Conservation (phyloP, 2,329 filamentous ascomycete species). For the Parafenestella ontariensis region DNA sequence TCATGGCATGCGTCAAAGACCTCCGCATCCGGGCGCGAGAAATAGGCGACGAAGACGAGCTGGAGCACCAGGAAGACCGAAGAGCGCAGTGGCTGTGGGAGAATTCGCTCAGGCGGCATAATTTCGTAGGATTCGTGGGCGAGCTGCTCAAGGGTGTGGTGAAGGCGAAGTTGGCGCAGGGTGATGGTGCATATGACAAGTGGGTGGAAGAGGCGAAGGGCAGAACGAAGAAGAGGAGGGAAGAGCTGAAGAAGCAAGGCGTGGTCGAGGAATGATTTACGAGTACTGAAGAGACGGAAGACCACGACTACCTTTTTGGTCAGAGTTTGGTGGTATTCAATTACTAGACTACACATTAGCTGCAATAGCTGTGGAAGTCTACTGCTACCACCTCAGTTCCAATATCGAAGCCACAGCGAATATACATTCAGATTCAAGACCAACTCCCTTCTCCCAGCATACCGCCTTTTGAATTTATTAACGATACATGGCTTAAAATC, state of each 20-base stretch:
- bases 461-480: background rate
- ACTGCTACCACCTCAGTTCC: no score
- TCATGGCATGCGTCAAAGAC: constrained; percentile 91
- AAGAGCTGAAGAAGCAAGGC: constrained; percentile 53
- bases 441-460: background rate
- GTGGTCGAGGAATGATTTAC: constrained; percentile 25
- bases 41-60: constrained; percentile 79
- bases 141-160: constrained; percentile 89
- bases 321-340: no score
- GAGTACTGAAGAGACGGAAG: no score
- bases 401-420: no score
- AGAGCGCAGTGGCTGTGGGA: constrained; percentile 90
- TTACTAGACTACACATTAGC: no score
- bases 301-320: no score
- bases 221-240: constrained; percentile 60
- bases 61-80: constrained; percentile 83
- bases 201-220: constrained; percentile 75
- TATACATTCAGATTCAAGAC: no score
- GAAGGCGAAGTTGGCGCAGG: constrained; percentile 72
- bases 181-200: constrained; percentile 69
- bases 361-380: no score
- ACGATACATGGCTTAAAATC: no score
- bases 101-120: constrained; percentile 89
- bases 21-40: constrained; percentile 77
- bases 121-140: constrained; percentile 94